Percentiles rank a stretch among this genome's conserved stretches.
Evolutionary conservation across 139 green algal species (phyloP).

Genomic region (Dunaliella primolecta): DNA sequence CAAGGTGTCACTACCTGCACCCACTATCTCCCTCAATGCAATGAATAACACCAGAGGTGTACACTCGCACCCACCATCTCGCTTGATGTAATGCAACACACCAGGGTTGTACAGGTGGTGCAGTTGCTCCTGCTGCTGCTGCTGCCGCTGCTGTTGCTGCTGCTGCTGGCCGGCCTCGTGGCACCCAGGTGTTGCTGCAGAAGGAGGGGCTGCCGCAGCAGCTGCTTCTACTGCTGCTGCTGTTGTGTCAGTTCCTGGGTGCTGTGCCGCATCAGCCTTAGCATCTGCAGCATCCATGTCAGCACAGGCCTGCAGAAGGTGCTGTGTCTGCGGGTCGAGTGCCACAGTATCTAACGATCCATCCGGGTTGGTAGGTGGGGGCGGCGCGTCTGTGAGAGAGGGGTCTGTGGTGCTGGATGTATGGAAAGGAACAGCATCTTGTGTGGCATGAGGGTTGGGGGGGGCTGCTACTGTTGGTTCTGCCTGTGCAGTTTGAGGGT

Average conservation of each 20-base stretch:
- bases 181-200: neutral
- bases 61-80: neutral
- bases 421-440: too few species aligned
- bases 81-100: neutral
- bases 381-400: too few species aligned
- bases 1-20: neutral
- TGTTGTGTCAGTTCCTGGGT: too few species aligned
- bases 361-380: neutral
- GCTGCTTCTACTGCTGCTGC: too few species aligned
- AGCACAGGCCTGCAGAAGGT: neutral
- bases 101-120: neutral
- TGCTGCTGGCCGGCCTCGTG: too few species aligned
- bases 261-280: neutral
- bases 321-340: neutral
- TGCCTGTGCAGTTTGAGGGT: neutral
- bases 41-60: neutral
- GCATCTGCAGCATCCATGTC: neutral
- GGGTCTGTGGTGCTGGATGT: too few species aligned
- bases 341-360: neutral
- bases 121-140: neutral
- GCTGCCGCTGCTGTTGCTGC: neutral
- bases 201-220: neutral
- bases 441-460: neutral
- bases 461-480: neutral
- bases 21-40: neutral